phyloP scores from a whole-genome alignment of 2,329 filamentous ascomycete species.

The Stachybotrys chlorohalonatus region DNA sequence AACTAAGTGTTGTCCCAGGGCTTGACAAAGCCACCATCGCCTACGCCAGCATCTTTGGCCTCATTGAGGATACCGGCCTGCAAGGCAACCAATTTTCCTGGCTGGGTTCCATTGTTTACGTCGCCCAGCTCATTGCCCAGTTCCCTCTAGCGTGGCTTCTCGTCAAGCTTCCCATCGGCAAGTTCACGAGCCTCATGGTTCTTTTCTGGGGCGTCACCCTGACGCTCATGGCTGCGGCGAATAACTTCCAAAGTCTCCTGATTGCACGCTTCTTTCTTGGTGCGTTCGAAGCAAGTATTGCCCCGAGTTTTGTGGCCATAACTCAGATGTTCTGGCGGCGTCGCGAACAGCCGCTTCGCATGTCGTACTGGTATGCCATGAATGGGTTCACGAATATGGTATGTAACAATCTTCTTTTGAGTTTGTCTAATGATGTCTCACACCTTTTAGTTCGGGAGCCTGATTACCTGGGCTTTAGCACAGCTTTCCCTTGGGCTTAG shows the following conservation, averaged over 20 bases:
- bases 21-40: slow-evolving; percentile 24
- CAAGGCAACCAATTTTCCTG: slow-evolving; percentile 47
- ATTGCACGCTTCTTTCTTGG: slow-evolving; percentile 1
- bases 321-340: slow-evolving; percentile 1
- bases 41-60: slow-evolving; percentile 52
- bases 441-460: slow-evolving; percentile 6
- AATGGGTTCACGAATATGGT: slow-evolving; percentile 10
- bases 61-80: slow-evolving; percentile 39
- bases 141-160: slow-evolving; percentile 1
- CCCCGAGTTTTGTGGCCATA: slow-evolving; percentile 1
- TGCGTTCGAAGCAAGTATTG: slow-evolving; percentile 1
- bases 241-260: not conserved
- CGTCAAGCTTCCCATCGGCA: slow-evolving; percentile 1
- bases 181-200: slow-evolving; percentile 1
- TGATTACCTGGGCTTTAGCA: slow-evolving; percentile 10
- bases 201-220: not conserved
- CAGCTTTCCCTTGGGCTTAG: not conserved
- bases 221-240: not conserved
- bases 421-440: not conserved
- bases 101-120: slow-evolving; percentile 32
- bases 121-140: slow-evolving; percentile 1
- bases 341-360: slow-evolving; percentile 1
- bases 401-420: not conserved
- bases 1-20: not conserved
- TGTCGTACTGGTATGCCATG: slow-evolving; percentile 1